Percentiles rank a stretch among this genome's conserved stretches.
These are phyloP conservation scores for Yarrowia sp. DNA, from an alignment of 805 yeast genomes.

Conservation along the genomic window DNA sequence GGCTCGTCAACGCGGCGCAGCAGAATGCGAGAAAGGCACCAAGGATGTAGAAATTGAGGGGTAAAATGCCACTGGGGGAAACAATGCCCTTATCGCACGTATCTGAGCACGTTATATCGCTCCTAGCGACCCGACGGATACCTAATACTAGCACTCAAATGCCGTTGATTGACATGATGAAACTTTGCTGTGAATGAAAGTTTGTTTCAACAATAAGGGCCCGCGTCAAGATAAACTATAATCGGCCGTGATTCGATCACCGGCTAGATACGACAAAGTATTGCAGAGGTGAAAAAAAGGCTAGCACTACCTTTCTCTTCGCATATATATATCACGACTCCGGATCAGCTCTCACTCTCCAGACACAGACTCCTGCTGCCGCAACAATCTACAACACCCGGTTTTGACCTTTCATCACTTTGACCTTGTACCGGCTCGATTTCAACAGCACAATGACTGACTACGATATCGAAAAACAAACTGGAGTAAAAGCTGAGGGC, in stretches of 20 bases:
- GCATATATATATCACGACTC: slow-evolving; percentile 9
- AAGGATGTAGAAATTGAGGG: not conserved
- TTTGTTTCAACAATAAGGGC: slow-evolving; percentile 8
- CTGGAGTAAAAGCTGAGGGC: slow-evolving; percentile 14
- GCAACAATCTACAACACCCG: slow-evolving; percentile 2
- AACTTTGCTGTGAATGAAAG: not conserved
- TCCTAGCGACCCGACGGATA: not conserved
- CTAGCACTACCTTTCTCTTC: not conserved
- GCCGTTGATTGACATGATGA: not conserved
- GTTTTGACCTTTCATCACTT: slow-evolving; percentile 24
- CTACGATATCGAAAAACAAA: slow-evolving; percentile 29
- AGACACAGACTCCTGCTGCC: slow-evolving; percentile 21
- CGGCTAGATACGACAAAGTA: slow-evolving; percentile 21
- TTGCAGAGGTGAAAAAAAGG: not conserved
- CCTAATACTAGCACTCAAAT: not conserved
- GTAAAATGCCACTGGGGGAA: not conserved
- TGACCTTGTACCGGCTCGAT: slow-evolving; percentile 25
- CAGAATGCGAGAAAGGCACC: not conserved
- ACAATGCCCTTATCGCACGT: not conserved
- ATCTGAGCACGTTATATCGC: not conserved
- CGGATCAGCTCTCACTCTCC: not conserved
- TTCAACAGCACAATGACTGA: slow-evolving; percentile 12
- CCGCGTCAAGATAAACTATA: not conserved
- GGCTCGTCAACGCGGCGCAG: not conserved
- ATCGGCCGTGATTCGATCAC: slow-evolving; percentile 9